Evolutionary conservation across 148 eudicot genomes (phyloP).

Genomic region (Limonium bicolor): DNA sequence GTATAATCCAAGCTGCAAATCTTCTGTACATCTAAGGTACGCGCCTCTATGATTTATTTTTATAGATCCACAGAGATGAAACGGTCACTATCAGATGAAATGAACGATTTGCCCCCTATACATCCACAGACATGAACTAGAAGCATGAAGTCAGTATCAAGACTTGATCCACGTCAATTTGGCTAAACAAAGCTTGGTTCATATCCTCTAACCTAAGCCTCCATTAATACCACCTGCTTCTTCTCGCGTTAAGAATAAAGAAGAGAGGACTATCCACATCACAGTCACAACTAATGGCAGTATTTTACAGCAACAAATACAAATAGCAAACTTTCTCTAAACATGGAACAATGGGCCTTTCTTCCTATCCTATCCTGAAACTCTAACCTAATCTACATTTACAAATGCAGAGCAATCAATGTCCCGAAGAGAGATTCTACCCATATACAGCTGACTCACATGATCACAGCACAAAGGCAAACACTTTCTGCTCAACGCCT

Average conservation of each 20-base stretch:
- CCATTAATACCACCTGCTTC: background rate
- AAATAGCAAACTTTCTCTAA: background rate
- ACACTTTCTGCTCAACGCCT: conserved; percentile 42
- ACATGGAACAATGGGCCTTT: background rate
- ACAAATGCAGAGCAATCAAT: conserved; percentile 49
- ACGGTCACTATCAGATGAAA: too few relatives aligned
- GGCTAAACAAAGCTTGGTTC: too few relatives aligned
- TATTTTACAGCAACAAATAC: background rate
- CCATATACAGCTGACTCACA: conserved; percentile 53
- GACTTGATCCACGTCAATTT: too few relatives aligned
- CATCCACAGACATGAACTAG: too few relatives aligned
- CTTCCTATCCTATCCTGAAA: background rate
- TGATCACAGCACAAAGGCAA: conserved; percentile 59
- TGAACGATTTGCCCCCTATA: too few relatives aligned
- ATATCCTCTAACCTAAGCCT: background rate
- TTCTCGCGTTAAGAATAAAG: background rate
- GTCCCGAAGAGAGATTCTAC: conserved; percentile 59
- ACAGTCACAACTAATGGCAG: background rate
- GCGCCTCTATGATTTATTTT: too few relatives aligned
- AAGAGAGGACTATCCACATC: background rate
- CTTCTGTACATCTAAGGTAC: too few relatives aligned
- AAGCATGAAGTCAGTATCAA: too few relatives aligned
- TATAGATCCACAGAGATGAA: too few relatives aligned
- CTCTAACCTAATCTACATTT: conserved; percentile 19
- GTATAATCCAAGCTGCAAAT: too few relatives aligned